Conservation (phyloP, 768 basidiomycete species). For the Clitopilus passeckerianus region DNA sequence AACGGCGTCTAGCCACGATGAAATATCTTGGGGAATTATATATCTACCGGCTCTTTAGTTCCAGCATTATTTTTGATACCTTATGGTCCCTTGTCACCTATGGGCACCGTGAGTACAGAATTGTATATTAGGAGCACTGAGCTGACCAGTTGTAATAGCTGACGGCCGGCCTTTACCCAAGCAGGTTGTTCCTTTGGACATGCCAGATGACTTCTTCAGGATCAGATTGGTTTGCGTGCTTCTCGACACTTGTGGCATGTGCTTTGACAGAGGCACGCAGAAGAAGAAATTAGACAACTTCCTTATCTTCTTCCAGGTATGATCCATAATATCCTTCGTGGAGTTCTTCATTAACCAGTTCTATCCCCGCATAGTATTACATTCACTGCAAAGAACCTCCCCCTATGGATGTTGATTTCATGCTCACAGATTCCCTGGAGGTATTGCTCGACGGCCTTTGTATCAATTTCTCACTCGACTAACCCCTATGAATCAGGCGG, state of each 20-base stretch:
- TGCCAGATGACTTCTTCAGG: constrained; percentile 96
- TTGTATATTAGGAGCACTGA: too few species aligned
- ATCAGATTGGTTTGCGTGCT: constrained; percentile 87
- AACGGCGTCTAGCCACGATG: constrained; percentile 84
- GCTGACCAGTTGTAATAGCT: constrained; percentile 36
- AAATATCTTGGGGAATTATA: constrained; percentile 97
- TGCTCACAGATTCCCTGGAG: constrained; percentile 92
- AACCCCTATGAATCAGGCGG: constrained; percentile 42
- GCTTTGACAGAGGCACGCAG: constrained; percentile 92
- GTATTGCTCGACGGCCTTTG: constrained; percentile 30
- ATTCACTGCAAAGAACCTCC: constrained; percentile 81
- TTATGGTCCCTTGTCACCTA: constrained; percentile 94
- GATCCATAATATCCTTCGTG: not conserved
- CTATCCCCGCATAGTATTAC: constrained; percentile 56
- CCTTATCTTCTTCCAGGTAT: constrained; percentile 88
- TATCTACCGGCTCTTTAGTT: constrained; percentile 90
- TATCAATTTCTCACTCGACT: not conserved
- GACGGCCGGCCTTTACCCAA: constrained; percentile 86
- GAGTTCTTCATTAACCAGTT: not conserved
- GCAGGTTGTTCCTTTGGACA: constrained; percentile 71
- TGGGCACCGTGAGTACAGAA: constrained; percentile 76
- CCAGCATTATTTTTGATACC: constrained; percentile 86
- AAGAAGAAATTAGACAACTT: constrained; percentile 93
- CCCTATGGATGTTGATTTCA: constrained; percentile 99
- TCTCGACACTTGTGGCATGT: constrained; percentile 94